Evolutionary conservation across 2,329 filamentous ascomycete genomes (phyloP).

Genomic region (Cladosporium sp.): DNA sequence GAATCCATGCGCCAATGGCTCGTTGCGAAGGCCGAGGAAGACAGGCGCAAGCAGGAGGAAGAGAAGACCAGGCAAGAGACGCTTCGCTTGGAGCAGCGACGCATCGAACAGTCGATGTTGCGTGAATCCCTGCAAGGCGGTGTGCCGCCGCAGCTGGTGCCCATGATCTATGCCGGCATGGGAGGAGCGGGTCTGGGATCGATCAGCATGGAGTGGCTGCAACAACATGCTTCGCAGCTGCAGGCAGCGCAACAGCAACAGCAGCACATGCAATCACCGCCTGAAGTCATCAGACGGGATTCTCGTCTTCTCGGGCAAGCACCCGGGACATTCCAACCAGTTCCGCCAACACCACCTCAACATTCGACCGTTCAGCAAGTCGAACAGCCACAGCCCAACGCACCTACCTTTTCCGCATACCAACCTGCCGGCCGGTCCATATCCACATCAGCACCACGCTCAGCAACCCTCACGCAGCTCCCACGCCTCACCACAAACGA

Average conservation of each 20-base stretch:
- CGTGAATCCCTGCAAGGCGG: slow-evolving; percentile 47
- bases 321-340: slow-evolving; percentile 20
- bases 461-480: slow-evolving; percentile 41
- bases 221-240: slow-evolving; percentile 43
- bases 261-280: slow-evolving; percentile 31
- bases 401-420: slow-evolving; percentile 36
- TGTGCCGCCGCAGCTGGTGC: slow-evolving; percentile 46
- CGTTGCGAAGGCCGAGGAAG: slow-evolving; percentile 45
- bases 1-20: slow-evolving; percentile 49
- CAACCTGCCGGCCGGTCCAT: slow-evolving; percentile 26
- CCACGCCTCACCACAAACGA: slow-evolving; percentile 49
- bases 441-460: slow-evolving; percentile 38
- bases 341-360: slow-evolving; percentile 28
- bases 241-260: slow-evolving; percentile 39
- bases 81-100: slow-evolving; percentile 44
- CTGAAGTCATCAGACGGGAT: slow-evolving; percentile 36
- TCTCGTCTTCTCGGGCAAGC: slow-evolving; percentile 37
- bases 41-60: slow-evolving; percentile 48
- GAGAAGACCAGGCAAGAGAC: slow-evolving; percentile 48
- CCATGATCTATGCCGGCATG: slow-evolving; percentile 49
- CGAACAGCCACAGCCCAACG: slow-evolving; percentile 28
- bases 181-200: slow-evolving; percentile 43
- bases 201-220: slow-evolving; percentile 45
- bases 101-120: slow-evolving; percentile 48
- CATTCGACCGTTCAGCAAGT: slow-evolving; percentile 31